phyloP scores from a whole-genome alignment of 768 basidiomycete species.

The Dentipellis sp. region DNA sequence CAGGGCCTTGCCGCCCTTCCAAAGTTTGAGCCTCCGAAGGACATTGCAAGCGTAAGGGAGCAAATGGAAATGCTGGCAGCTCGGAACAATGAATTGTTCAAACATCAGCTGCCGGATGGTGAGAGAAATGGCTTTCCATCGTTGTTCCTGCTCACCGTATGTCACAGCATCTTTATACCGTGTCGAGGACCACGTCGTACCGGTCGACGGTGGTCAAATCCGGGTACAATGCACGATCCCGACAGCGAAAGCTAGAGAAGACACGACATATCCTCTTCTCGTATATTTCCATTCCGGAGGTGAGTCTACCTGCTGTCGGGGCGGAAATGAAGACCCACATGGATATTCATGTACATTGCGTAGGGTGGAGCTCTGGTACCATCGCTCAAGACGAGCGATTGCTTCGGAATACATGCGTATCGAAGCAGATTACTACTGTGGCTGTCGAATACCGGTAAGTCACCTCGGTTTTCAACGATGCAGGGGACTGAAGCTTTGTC shows the following conservation, averaged over 20 bases:
- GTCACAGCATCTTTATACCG: neutral
- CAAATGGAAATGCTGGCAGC: too few species aligned
- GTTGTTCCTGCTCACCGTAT: too few species aligned
- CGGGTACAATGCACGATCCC: neutral
- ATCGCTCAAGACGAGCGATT: constrained; percentile 10
- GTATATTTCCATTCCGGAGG: neutral
- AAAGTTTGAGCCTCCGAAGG: too few species aligned
- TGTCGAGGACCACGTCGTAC: neutral
- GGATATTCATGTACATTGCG: neutral
- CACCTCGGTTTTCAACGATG: neutral
- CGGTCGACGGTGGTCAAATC: neutral
- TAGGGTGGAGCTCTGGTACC: constrained; percentile 7
- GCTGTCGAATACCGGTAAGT: constrained; percentile 7
- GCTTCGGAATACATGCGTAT: constrained; percentile 6
- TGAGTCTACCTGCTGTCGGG: neutral
- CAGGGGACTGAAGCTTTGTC: neutral
- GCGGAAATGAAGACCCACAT: too few species aligned
- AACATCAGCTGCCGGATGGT: too few species aligned
- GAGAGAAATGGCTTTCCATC: too few species aligned
- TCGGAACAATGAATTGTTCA: too few species aligned
- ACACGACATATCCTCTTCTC: neutral
- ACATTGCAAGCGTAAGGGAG: too few species aligned
- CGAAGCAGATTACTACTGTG: constrained; percentile 2
- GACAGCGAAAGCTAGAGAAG: neutral
- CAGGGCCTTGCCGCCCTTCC: too few species aligned